Conservation (phyloP, 2,329 filamentous ascomycete species). For the Aureobasidium melanogenum region DNA sequence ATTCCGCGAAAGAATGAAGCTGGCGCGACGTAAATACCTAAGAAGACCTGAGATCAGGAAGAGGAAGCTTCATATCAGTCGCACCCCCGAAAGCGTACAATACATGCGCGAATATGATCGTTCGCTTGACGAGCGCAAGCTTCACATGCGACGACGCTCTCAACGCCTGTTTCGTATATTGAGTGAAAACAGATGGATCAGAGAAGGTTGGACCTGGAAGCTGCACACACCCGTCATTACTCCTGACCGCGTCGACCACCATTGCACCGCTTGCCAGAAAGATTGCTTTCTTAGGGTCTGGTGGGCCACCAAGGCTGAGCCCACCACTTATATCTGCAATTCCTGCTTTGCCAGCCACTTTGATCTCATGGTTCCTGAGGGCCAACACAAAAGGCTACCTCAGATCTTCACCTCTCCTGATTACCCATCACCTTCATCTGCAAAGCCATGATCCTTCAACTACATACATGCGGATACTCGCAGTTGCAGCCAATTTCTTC, state of each 20-base stretch:
- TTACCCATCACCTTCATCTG: neutral
- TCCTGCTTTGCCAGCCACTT: neutral
- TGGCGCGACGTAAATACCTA: neutral
- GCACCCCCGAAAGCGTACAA: neutral
- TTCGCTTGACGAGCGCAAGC: too few species aligned
- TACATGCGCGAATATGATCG: neutral
- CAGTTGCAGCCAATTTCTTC: conserved; percentile 7
- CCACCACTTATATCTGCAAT: neutral
- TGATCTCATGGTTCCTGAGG: neutral
- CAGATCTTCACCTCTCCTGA: neutral
- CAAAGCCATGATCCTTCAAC: neutral
- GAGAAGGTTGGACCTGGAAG: neutral
- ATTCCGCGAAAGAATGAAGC: neutral
- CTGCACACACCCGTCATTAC: neutral
- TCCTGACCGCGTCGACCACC: neutral
- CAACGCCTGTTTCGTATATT: neutral
- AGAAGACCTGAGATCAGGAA: neutral
- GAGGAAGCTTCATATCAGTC: too few species aligned
- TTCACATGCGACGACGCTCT: too few species aligned
- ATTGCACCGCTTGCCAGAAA: neutral
- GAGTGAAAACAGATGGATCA: neutral
- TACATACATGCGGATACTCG: conserved; percentile 7
- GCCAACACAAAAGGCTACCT: neutral
- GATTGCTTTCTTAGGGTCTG: neutral
- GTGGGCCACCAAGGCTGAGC: neutral